Base-by-base conservation (phyloP, 140 eudicot species). In the Flaveria floridana region DNA sequence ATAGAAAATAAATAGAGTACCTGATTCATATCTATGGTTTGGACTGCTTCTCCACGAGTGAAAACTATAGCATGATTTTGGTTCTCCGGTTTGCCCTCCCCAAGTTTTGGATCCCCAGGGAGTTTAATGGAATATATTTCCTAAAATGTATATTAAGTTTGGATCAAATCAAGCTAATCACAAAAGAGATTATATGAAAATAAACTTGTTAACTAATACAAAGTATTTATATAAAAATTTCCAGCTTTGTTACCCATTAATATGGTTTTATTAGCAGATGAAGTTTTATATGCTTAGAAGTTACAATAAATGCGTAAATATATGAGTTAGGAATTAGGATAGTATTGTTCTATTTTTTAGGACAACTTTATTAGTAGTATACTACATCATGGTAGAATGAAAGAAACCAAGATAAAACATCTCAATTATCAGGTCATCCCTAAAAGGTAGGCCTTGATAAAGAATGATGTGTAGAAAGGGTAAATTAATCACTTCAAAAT, bases 101-200 rank as follows among this genome's bases (percentile, higher is more conserved):
- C 99, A 65, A 94, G 97, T 82, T 94, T 94, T 30, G 99, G 99
- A 76, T 94, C 93, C 79, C 99, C 99, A 79, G 99, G 99, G 77
- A 94, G 96, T 82, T 94, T 90, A 70, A 94, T 87, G 64, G 97
- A 88, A 85, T 86, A 94, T 80, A 94, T 88, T 82, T 94, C 97
- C 99, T 94, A 83, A 78, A 39, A 71, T 14, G 71, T 41, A 39
- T 41, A 84, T 20, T 18, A 19, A 57, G 47, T 70, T 62, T 62
- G 61, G 44, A 18, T 61, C 15, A 71, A 39, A 72, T 48, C 52
- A 34, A 52, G 77, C 58, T 71, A 71, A 20, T 52, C 42, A n/a
- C 16, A 72, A 41, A 37, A 51, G 48, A 67, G 48, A 47, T 59
- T 20, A 46, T 14, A 47, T 59, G 44, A 28, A 69, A n/a, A 68